Base-by-base conservation (phyloP, 2,329 filamentous ascomycete species). In the Waltergamsia citrina region DNA sequence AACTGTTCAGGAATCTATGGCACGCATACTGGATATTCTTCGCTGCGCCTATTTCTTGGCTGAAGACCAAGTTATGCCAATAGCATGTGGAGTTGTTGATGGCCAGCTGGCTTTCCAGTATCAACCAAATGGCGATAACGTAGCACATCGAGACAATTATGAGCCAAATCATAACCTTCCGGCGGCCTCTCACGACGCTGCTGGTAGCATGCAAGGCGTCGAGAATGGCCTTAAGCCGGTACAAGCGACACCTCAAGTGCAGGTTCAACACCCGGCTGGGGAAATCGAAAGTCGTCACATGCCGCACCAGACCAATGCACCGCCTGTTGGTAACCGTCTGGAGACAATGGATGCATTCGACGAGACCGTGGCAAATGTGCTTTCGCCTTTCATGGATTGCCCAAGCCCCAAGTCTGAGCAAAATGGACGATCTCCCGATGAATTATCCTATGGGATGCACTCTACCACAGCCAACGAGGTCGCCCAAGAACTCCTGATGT, bases 371-470 rank as follows among this genome's bases (percentile, higher is more conserved):
- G 59, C 62, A 24, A 56, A 60, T 34, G 63, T 70, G 49, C 52
- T 72, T n/a, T 59, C 65, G 17, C 63, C 63, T 5, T 69, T 71
- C 38, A 45, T 72, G 17, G 56, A 56, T 32, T 65, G 61, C 32
- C 59, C 65, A 18, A 58, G 69, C 39, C 56, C 62, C 7, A 55
- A 61, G 27, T 51, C 55, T 14, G 43, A 51, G 29, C 51, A 54
- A 28, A 48, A 52, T 2, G 39, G 39, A 16, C 49, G 53, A 14
- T 51, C 51, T 4, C 49, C 52, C 3, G 51, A 49, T 6, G 65
- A 71, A 25, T 57, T 66, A 4, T 72, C 66, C 3, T 75, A 74
- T 39, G 71, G 67, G 12, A 72, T 75, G 69, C 62, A 69, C 44
- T 67, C 64, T 8, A 48, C 56, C 3, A 69, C 65, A 7, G 65